Percentiles rank a stretch among this genome's conserved stretches.
Conservation (phyloP, 345 rosid species). For the Psidium guajava region DNA sequence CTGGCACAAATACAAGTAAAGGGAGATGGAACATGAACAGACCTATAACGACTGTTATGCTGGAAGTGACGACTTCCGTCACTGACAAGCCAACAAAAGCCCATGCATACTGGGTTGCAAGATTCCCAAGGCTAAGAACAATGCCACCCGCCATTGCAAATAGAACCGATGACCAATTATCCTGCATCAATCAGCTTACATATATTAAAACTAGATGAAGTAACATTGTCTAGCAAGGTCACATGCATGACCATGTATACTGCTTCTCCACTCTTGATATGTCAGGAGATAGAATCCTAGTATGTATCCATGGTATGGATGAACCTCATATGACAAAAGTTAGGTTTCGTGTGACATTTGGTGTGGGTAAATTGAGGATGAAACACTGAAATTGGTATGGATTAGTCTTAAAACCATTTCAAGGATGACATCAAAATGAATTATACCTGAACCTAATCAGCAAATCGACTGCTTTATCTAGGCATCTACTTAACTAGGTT, state of each 20-base stretch:
- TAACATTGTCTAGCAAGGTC: neutral
- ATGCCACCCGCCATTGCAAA: conserved; percentile 79
- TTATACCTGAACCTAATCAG: neutral
- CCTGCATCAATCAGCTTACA: conserved; percentile 16
- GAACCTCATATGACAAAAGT: neutral
- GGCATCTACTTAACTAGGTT: neutral
- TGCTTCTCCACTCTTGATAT: neutral
- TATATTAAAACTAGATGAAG: neutral
- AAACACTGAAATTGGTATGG: neutral
- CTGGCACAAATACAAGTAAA: neutral
- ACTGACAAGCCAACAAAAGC: conserved; percentile 82
- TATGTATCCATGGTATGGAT: neutral
- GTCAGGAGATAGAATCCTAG: neutral
- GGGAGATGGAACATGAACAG: neutral
- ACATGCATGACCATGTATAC: neutral
- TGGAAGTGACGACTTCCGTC: conserved; percentile 58
- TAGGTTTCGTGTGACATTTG: neutral
- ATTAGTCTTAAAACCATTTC: neutral
- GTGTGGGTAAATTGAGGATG: neutral
- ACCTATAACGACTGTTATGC: conserved; percentile 82
- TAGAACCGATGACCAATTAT: conserved; percentile 62
- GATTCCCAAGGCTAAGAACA: conserved; percentile 64
- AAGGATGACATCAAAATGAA: neutral
- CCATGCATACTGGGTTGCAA: conserved; percentile 67
- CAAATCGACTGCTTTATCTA: neutral